These are phyloP conservation scores for Termitomyces sp. DNA, from an alignment of 768 basidiomycete genomes.

Conservation along the genomic window DNA sequence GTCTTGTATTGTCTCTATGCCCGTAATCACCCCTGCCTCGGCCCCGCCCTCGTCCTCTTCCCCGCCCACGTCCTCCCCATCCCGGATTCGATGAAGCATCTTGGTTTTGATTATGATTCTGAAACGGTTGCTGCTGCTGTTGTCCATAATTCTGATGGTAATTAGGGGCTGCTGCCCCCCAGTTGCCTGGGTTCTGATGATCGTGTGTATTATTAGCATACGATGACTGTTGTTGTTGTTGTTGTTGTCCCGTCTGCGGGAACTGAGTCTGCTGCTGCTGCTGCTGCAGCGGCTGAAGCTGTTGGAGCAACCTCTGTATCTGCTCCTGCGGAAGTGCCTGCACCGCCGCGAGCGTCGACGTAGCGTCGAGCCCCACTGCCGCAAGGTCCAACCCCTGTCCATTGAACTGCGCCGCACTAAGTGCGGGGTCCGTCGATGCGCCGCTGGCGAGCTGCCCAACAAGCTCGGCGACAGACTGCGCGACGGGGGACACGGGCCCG, in stretches of 20 bases:
- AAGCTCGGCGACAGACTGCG: slow-evolving; percentile 62
- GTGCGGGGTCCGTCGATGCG: slow-evolving; percentile 31
- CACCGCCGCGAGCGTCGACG: slow-evolving; percentile 39
- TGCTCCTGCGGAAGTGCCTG: slow-evolving; percentile 53
- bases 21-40: slow-evolving; percentile 41
- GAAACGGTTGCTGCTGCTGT: slow-evolving; percentile 36
- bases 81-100: slow-evolving; percentile 25
- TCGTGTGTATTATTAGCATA: slow-evolving; percentile 12
- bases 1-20: slow-evolving; percentile 80
- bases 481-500: slow-evolving; percentile 25
- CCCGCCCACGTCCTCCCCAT: slow-evolving; percentile 52
- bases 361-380: slow-evolving; percentile 42
- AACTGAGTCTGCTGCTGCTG: slow-evolving; percentile 18
- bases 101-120: slow-evolving; percentile 31
- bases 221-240: background rate
- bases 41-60: slow-evolving; percentile 53
- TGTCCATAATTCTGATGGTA: slow-evolving; percentile 45
- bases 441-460: slow-evolving; percentile 59
- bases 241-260: background rate
- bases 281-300: slow-evolving; percentile 23
- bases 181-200: slow-evolving; percentile 12
- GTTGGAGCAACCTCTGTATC: slow-evolving; percentile 57
- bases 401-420: slow-evolving; percentile 29
- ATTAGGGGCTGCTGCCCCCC: slow-evolving; percentile 9
- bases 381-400: slow-evolving; percentile 30